Evolutionary conservation across 306 rosid species (phyloP).

Genomic region (Dicorynia guianensis): DNA sequence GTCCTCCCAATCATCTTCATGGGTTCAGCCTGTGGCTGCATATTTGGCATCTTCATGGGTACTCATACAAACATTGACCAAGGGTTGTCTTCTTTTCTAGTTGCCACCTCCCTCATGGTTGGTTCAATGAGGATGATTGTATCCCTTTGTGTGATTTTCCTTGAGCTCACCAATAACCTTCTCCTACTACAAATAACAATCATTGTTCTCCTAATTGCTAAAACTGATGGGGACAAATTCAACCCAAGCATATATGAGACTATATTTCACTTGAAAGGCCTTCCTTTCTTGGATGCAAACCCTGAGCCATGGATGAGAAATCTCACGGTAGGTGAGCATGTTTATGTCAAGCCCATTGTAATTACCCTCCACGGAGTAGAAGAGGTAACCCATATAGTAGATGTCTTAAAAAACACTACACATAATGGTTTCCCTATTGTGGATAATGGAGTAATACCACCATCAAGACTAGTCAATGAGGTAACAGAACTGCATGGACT

Average conservation of each 20-base stretch:
- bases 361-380: conserved; percentile 72
- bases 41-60: conserved; percentile 72
- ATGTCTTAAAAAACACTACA: conserved; percentile 77
- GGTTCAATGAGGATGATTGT: conserved; percentile 98
- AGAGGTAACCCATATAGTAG: conserved; percentile 76
- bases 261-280: too few species aligned
- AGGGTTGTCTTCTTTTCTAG: conserved; percentile 85
- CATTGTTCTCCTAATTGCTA: too few species aligned
- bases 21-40: conserved; percentile 91
- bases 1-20: conserved; percentile 95
- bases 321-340: conserved; percentile 89
- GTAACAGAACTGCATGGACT: conserved; percentile 79
- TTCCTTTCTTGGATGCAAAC: too few species aligned
- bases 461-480: conserved; percentile 49
- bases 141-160: conserved; percentile 90
- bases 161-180: conserved; percentile 90
- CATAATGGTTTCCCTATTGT: conserved; percentile 87
- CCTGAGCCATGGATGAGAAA: too few species aligned
- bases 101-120: conserved; percentile 96
- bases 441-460: conserved; percentile 61
- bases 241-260: too few species aligned
- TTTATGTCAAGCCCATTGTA: conserved; percentile 79
- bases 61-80: conserved; percentile 79
- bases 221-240: too few species aligned
- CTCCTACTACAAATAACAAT: conserved; percentile 87